phyloP scores from a whole-genome alignment of 768 basidiomycete species.

The Lactarius quietus region DNA sequence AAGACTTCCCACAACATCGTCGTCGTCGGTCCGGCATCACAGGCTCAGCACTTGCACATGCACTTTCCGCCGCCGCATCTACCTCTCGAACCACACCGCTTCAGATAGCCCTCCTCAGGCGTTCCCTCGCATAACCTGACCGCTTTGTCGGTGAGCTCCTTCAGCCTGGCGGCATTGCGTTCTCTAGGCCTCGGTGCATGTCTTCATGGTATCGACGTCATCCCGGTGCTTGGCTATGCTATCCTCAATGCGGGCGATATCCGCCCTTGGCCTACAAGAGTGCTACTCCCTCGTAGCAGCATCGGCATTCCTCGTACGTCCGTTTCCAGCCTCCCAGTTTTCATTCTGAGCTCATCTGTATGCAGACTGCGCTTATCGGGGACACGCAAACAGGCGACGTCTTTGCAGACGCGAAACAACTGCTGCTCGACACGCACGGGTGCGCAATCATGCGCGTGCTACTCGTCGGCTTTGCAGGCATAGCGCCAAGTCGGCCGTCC shows the following conservation, averaged over 20 bases:
- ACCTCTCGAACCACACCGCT: constrained; percentile 50
- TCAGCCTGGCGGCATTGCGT: constrained; percentile 83
- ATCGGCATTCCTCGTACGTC: constrained; percentile 74
- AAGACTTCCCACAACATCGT: constrained; percentile 62
- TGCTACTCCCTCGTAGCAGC: constrained; percentile 82
- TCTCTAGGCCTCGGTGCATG: constrained; percentile 73
- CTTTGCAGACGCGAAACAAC: constrained; percentile 50
- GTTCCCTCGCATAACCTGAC: constrained; percentile 90
- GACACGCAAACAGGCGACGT: constrained; percentile 62
- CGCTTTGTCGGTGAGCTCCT: constrained; percentile 96
- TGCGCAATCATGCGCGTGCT: constrained; percentile 66
- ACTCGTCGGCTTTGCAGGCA: constrained; percentile 75
- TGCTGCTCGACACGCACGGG: constrained; percentile 55
- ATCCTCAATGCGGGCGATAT: constrained; percentile 59
- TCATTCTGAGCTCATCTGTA: neutral
- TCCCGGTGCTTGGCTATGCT: constrained; percentile 82
- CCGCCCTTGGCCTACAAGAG: constrained; percentile 69
- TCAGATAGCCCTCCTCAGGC: constrained; percentile 81
- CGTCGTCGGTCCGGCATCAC: constrained; percentile 94
- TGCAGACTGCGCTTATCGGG: constrained; percentile 62
- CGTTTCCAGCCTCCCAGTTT: neutral
- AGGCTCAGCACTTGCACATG: constrained; percentile 82
- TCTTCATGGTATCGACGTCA: constrained; percentile 85
- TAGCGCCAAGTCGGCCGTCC: constrained; percentile 80
- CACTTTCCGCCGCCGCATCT: constrained; percentile 58